Evolutionary conservation across 345 rosid genomes (phyloP).

Genomic region (Populus deltoides): DNA sequence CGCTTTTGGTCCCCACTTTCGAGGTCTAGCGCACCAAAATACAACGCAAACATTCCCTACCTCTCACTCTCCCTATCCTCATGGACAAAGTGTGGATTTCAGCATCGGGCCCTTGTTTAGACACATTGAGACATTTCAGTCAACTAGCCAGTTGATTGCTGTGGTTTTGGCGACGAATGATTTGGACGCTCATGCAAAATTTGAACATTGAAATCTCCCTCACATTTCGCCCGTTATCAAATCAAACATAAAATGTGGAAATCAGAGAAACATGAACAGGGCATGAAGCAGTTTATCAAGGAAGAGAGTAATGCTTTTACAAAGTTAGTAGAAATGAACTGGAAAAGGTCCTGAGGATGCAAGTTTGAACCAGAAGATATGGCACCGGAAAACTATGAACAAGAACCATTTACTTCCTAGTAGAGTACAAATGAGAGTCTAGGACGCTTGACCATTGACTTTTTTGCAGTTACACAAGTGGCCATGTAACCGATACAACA

Average conservation of each 20-base stretch:
- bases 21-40: background rate
- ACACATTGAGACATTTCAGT: background rate
- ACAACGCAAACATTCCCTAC: background rate
- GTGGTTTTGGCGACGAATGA: background rate
- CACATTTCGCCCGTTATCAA: background rate
- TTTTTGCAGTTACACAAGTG: background rate
- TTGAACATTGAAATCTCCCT: background rate
- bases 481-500: constrained; percentile 18
- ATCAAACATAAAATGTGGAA: background rate
- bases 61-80: background rate
- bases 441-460: constrained; percentile 5
- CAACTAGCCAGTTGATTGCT: background rate
- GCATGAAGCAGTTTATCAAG: background rate
- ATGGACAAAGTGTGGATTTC: background rate
- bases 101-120: background rate
- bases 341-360: background rate
- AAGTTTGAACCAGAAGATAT: background rate
- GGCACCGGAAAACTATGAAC: background rate
- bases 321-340: background rate
- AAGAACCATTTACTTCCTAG: constrained; percentile 1
- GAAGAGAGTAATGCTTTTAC: background rate
- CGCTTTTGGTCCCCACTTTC: background rate
- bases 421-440: background rate
- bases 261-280: background rate
- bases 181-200: background rate